These are phyloP conservation scores for Quercus wislizeni DNA, from an alignment of 306 rosid genomes.

Conservation along the genomic window DNA sequence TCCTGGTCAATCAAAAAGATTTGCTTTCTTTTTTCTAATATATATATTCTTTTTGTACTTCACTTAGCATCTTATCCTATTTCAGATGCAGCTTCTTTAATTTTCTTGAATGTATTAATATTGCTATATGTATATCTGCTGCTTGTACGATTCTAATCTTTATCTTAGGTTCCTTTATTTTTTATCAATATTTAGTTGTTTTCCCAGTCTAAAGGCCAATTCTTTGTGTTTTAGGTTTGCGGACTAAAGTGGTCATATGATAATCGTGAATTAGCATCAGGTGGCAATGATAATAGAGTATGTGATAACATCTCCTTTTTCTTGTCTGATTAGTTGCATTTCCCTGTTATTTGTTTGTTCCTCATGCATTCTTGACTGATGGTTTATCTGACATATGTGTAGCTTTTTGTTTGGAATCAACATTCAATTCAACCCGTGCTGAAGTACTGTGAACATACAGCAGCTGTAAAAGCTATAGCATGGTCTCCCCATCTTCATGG, in stretches of 20 bases:
- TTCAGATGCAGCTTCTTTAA: background rate
- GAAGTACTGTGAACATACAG: slow-evolving; percentile 93
- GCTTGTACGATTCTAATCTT: background rate
- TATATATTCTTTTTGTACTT: background rate
- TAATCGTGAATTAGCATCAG: slow-evolving; percentile 97
- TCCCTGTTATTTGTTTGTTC: slow-evolving; percentile 19
- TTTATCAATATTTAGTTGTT: background rate
- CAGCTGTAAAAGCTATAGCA: slow-evolving; percentile 99
- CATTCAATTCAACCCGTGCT: slow-evolving; percentile 95
- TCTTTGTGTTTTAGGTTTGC: slow-evolving; percentile 66
- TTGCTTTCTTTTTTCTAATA: background rate
- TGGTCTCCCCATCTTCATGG: slow-evolving; percentile 99
- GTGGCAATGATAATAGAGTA: slow-evolving; percentile 97
- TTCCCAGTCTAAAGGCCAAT: slow-evolving; percentile 12
- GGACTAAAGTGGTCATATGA: slow-evolving; percentile 97
- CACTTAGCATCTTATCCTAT: background rate
- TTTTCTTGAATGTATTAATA: background rate
- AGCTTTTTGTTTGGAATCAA: slow-evolving; percentile 98
- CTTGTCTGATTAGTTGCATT: slow-evolving; percentile 10
- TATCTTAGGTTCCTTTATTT: background rate
- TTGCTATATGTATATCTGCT: background rate
- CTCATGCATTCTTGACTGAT: slow-evolving; percentile 22
- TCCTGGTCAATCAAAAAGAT: background rate
- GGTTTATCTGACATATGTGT: slow-evolving; percentile 21
- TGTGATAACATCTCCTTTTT: slow-evolving; percentile 22